phyloP scores from a whole-genome alignment of 306 rosid genomes.

The Malus sieversii region DNA sequence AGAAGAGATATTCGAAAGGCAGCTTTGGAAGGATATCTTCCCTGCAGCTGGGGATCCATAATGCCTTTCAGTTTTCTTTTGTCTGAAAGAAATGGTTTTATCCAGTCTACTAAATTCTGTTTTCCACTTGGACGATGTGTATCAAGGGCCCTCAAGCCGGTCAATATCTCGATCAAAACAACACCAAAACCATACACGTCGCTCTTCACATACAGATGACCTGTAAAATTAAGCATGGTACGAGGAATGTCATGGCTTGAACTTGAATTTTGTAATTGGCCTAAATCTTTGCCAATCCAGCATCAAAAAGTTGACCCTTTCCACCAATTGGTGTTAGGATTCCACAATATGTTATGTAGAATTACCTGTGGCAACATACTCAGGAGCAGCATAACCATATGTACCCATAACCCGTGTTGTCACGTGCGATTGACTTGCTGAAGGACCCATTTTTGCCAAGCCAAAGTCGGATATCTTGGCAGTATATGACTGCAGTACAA shows the following conservation, averaged over 20 bases:
- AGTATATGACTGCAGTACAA: constrained; percentile 50
- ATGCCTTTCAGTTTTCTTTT: constrained; percentile 59
- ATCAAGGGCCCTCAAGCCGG: constrained; percentile 70
- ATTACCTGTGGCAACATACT: constrained; percentile 81
- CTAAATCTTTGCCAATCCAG: background rate
- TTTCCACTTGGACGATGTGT: constrained; percentile 57
- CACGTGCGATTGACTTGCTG: constrained; percentile 90
- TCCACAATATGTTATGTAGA: background rate
- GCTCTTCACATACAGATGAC: constrained; percentile 87
- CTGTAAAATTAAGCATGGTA: constrained; percentile 22
- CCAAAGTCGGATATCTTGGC: constrained; percentile 98
- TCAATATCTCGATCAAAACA: constrained; percentile 74
- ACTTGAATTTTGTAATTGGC: background rate
- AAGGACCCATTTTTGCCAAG: constrained; percentile 93
- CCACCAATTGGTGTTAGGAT: background rate
- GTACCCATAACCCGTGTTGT: constrained; percentile 98
- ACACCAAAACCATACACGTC: constrained; percentile 95
- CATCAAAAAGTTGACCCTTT: background rate
- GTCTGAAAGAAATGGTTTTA: constrained; percentile 64
- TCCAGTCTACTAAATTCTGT: constrained; percentile 65
- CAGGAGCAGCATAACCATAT: constrained; percentile 95
- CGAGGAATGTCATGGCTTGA: background rate
- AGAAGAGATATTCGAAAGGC: constrained; percentile 65
- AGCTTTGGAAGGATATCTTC: constrained; percentile 72
- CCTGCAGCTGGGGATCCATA: constrained; percentile 67